A percentile compares a stretch with the other conserved stretches of the same genome.
phyloP scores from a whole-genome alignment of 352 stramenopile species.

The Globisporangium megalacanthum region DNA sequence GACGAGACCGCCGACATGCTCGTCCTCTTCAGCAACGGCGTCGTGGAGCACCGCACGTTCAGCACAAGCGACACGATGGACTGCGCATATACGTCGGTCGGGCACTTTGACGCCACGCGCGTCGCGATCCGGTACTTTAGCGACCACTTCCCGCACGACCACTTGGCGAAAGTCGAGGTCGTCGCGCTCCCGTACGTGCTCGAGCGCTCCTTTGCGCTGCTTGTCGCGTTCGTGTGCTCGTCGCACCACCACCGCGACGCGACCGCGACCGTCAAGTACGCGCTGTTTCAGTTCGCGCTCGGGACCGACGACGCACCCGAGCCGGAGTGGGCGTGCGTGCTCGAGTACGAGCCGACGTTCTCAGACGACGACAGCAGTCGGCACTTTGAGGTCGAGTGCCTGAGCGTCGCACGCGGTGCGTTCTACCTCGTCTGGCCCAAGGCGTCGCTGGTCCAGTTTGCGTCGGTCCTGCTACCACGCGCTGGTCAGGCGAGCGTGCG shows the following conservation, averaged over 20 bases:
- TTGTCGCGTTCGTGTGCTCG: conserved; percentile 69
- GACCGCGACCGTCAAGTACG: conserved; percentile 53
- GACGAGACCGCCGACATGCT: conserved; percentile 55
- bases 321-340: conserved; percentile 49
- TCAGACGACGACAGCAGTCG: conserved; percentile 27
- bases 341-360: conserved; percentile 67
- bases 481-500: conserved; percentile 42
- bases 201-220: conserved; percentile 43
- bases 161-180: conserved; percentile 59
- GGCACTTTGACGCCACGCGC: conserved; percentile 54
- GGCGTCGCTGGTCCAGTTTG: conserved; percentile 52
- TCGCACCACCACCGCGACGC: conserved; percentile 22
- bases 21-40: conserved; percentile 58
- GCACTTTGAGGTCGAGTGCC: conserved; percentile 59
- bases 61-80: conserved; percentile 61
- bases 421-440: conserved; percentile 72
- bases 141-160: conserved; percentile 48
- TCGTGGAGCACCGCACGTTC: conserved; percentile 66
- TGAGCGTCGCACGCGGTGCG: conserved; percentile 46
- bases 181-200: conserved; percentile 64
- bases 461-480: conserved; percentile 53
- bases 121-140: conserved; percentile 70
- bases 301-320: conserved; percentile 23
- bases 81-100: conserved; percentile 43
- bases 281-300: conserved; percentile 62